Conservation (phyloP, 148 eudicot genomes). For the Rhododendron williamsianum region DNA sequence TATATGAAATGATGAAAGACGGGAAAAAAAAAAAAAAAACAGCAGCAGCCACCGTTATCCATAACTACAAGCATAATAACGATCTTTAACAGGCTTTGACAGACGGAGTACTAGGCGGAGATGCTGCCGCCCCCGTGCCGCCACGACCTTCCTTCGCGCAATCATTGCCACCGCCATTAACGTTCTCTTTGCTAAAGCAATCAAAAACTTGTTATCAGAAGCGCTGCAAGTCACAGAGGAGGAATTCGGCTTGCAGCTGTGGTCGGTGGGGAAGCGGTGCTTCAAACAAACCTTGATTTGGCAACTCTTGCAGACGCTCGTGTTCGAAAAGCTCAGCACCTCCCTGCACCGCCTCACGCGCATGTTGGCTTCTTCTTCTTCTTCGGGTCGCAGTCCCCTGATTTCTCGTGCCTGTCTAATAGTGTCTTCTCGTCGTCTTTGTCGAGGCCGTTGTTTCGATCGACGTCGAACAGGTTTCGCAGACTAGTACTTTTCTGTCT, state of each 20-base stretch:
- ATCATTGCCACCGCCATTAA: constrained; percentile 39
- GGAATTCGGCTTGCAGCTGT: constrained; percentile 30
- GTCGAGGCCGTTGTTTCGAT: constrained; percentile 56
- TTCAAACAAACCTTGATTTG: constrained; percentile 55
- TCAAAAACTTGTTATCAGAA: constrained; percentile 44
- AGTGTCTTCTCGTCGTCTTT: constrained; percentile 46
- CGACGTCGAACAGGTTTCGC: constrained; percentile 59
- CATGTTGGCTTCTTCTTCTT: constrained; percentile 78
- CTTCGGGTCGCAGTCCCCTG: constrained; percentile 70
- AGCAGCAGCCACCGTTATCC: background rate
- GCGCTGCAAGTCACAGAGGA: constrained; percentile 7
- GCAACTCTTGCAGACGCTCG: constrained; percentile 56
- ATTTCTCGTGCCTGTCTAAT: constrained; percentile 48
- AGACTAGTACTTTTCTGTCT: constrained; percentile 39
- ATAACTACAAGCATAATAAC: background rate
- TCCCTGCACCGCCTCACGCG: constrained; percentile 61
- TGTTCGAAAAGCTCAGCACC: constrained; percentile 65
- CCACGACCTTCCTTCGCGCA: constrained; percentile 37
- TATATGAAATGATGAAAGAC: background rate
- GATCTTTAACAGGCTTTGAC: constrained; percentile 47
- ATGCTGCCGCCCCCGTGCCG: background rate
- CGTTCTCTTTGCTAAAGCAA: constrained; percentile 49
- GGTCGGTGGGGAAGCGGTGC: constrained; percentile 73
- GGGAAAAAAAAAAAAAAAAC: background rate
- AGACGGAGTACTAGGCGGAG: constrained; percentile 35